Percentiles rank a stretch among this genome's conserved stretches.
Evolutionary conservation across 805 yeast genomes (phyloP).

Genomic region (Ogataea glucozyma): DNA sequence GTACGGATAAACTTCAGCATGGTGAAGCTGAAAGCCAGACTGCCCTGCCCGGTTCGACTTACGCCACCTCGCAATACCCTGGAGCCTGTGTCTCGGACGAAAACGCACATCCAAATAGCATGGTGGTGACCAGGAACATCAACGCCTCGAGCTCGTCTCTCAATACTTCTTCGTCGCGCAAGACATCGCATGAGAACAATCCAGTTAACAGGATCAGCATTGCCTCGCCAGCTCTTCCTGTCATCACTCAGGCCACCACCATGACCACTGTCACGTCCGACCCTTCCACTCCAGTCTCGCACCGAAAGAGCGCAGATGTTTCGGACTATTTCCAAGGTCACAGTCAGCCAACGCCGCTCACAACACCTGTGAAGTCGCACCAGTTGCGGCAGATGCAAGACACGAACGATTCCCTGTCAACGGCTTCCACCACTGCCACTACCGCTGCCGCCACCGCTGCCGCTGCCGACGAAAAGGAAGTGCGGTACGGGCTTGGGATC

Average conservation of each 20-base stretch:
- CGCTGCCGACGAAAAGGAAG: neutral
- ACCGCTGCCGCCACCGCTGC: too few species aligned
- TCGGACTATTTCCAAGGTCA: constrained; percentile 16
- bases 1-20: neutral
- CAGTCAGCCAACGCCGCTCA: constrained; percentile 12
- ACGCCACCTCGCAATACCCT: constrained; percentile 10
- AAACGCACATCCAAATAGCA: constrained; percentile 13
- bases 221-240: constrained; percentile 38
- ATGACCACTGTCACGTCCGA: constrained; percentile 31
- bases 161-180: constrained; percentile 24
- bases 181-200: constrained; percentile 25
- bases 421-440: too few species aligned
- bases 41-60: constrained; percentile 13
- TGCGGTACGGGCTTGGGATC: neutral
- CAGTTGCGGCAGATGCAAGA: constrained; percentile 14
- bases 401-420: too few species aligned
- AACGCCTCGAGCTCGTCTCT: constrained; percentile 22
- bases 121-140: constrained; percentile 9
- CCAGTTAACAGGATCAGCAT: constrained; percentile 32
- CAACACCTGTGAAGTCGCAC: constrained; percentile 13
- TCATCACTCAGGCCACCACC: constrained; percentile 39
- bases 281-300: constrained; percentile 22
- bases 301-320: constrained; percentile 16
- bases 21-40: constrained; percentile 10
- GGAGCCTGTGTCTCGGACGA: constrained; percentile 13